Evolutionary conservation across 2,329 filamentous ascomycete species (phyloP).

Genomic region (Fusarium sp.): DNA sequence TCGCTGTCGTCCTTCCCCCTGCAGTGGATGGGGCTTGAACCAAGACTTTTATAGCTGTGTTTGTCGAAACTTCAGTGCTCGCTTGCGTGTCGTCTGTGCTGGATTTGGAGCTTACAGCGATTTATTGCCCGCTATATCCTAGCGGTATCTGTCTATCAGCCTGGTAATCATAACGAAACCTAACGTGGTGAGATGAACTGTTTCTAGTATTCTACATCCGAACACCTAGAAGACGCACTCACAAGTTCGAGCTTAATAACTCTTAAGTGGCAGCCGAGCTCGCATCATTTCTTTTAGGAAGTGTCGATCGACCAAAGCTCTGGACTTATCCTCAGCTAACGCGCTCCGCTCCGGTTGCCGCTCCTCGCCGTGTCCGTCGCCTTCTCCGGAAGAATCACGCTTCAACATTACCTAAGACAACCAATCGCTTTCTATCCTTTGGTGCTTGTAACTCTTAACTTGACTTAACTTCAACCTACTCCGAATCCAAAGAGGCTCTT

Average conservation of each 20-base stretch:
- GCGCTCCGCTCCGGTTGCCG: constrained; percentile 22
- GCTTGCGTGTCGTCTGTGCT: constrained; percentile 18
- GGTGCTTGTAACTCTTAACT: constrained; percentile 18
- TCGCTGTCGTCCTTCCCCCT: constrained; percentile 15
- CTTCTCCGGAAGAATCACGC: constrained; percentile 29
- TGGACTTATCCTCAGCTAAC: constrained; percentile 21
- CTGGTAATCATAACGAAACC: constrained; percentile 3
- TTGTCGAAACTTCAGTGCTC: constrained; percentile 17
- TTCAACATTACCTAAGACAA: constrained; percentile 21
- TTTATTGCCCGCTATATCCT: constrained; percentile 28
- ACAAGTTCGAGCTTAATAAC: background rate
- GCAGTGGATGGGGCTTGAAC: background rate
- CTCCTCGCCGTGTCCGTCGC: constrained; percentile 32
- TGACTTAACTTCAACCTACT: constrained; percentile 18
- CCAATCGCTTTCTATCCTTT: constrained; percentile 20
- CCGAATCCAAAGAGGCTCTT: constrained; percentile 9
- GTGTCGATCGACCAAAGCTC: constrained; percentile 19
- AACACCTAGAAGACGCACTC: constrained; percentile 13
- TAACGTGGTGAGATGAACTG: constrained; percentile 11
- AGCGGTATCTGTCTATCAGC: background rate
- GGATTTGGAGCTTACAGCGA: background rate
- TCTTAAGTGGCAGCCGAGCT: background rate
- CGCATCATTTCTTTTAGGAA: constrained; percentile 11
- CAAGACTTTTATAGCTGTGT: constrained; percentile 10
- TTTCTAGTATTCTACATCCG: constrained; percentile 17